phyloP scores from a whole-genome alignment of 2,329 filamentous ascomycete species.

The Cercospora sp. region DNA sequence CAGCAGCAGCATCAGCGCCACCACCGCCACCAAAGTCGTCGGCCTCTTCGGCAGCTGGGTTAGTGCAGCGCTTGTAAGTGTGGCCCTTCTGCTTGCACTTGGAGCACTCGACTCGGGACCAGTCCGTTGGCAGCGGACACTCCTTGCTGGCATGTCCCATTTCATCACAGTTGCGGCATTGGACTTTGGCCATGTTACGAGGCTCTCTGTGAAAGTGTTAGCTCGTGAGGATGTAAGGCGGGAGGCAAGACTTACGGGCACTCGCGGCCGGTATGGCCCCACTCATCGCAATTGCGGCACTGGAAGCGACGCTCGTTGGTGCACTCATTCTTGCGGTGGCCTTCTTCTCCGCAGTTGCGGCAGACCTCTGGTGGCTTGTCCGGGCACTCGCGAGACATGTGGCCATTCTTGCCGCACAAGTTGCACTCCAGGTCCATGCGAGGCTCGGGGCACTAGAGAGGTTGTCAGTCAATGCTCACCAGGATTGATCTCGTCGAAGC shows the following conservation, averaged over 20 bases:
- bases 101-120: conserved; percentile 50
- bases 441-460: conserved; percentile 59
- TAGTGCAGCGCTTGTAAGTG: conserved; percentile 32
- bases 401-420: conserved; percentile 37
- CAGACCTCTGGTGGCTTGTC: conserved; percentile 32
- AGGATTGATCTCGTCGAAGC: neutral
- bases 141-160: conserved; percentile 26
- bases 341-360: conserved; percentile 40
- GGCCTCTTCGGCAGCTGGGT: conserved; percentile 17
- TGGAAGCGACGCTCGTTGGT: conserved; percentile 37
- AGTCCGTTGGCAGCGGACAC: conserved; percentile 27
- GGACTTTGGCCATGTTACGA: conserved; percentile 52
- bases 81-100: conserved; percentile 44
- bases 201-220: conserved; percentile 37
- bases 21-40: neutral
- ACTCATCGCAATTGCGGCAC: conserved; percentile 40
- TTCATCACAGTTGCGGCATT: conserved; percentile 51
- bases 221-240: neutral
- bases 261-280: conserved; percentile 53
- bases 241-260: conserved; percentile 52
- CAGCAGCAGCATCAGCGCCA: neutral
- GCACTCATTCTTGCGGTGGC: conserved; percentile 39
- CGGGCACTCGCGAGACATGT: conserved; percentile 41
- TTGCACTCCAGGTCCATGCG: conserved; percentile 38
- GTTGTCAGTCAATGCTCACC: neutral